Evolutionary conservation across 1,284 basidiomycete species (phyloP).

Genomic region (Golubevia pallescens): DNA sequence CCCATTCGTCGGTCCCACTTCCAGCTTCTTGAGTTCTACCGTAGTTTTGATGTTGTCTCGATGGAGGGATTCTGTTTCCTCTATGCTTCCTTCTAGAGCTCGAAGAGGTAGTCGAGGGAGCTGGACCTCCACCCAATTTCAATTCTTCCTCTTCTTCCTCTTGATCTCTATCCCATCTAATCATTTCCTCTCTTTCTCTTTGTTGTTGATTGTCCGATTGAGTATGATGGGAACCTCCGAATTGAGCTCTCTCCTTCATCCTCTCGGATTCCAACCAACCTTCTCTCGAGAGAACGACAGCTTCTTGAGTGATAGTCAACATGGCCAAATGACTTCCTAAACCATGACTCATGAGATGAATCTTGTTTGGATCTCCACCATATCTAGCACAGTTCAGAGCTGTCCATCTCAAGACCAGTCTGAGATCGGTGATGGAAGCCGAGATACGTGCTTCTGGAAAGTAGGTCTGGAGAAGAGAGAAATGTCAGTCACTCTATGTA

Average conservation of each 20-base stretch:
- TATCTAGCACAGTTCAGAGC: constrained; percentile 41
- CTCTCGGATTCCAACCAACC: constrained; percentile 14
- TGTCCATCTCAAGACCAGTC: constrained; percentile 57
- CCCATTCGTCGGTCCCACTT: not conserved
- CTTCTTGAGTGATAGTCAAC: constrained; percentile 61
- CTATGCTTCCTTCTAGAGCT: not conserved
- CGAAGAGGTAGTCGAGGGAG: not conserved
- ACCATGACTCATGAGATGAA: constrained; percentile 65
- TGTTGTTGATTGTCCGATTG: not conserved
- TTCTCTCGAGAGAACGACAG: constrained; percentile 46
- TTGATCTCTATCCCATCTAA: not conserved
- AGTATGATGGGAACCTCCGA: not conserved
- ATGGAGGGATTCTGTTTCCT: not conserved
- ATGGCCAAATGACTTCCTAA: constrained; percentile 64
- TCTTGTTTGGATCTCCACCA: constrained; percentile 61
- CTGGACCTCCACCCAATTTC: not conserved
- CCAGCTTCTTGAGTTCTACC: not conserved
- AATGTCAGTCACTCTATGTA: too few relatives aligned
- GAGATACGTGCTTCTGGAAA: constrained; percentile 51
- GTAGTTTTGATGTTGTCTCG: not conserved
- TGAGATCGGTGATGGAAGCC: constrained; percentile 48
- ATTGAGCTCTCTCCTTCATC: not conserved
- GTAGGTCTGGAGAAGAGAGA: constrained; percentile 23
- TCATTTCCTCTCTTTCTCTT: not conserved
- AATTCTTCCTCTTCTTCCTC: not conserved